Base-by-base conservation (phyloP, 768 basidiomycete species). In the Boletus patriciae region DNA sequence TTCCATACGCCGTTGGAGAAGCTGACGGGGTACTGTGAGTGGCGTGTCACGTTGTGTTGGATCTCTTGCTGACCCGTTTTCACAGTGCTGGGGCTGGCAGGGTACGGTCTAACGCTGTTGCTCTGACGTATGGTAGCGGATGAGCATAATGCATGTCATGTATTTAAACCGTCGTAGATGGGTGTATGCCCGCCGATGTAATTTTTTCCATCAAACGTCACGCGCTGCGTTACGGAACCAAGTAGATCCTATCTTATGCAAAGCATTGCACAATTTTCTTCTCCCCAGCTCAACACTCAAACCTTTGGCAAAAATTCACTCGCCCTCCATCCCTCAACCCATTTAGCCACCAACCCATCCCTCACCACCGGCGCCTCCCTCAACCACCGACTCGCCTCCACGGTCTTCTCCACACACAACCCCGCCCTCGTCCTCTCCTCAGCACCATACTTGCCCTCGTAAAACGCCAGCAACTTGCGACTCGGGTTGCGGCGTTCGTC, bases 1-100 rank as follows among this genome's bases (percentile, higher is more conserved):
- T 98, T 96, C 77, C 96, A 98, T 68, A 80, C 87, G 4, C 92
- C 92, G 0, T 72, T 79, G 13, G 96, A 98, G 76, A 98, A 98
- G 75, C 58, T 92, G 34, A 85, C 87, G 3, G 96, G 96, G 13
- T 89, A 87, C 57, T 40, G 94, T 95, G 67, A 68, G 91, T 84
- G 4, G 31, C 13, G 27, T 52, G 9, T 29, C n/a, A 8, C 6
- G 15, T 29, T 6, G 3, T 0, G 23, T 31, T 12, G 21, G 18
- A n/a, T 11, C 33, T 18, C n/a, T 44, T 46, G 15, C 57, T 67
- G 16, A 57, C 13, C 16, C 42, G 12, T 40, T 38, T 49, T 54
- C 38, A 11, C 46, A 80, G 78, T 76, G 21, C 58, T 78, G 18
- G 79, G 78, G 13, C 48, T 76, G 34, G 72, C 56, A 10, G 75